Conservation (phyloP, 2,329 filamentous ascomycete genomes). For the Scleromitrula shiraiana region DNA sequence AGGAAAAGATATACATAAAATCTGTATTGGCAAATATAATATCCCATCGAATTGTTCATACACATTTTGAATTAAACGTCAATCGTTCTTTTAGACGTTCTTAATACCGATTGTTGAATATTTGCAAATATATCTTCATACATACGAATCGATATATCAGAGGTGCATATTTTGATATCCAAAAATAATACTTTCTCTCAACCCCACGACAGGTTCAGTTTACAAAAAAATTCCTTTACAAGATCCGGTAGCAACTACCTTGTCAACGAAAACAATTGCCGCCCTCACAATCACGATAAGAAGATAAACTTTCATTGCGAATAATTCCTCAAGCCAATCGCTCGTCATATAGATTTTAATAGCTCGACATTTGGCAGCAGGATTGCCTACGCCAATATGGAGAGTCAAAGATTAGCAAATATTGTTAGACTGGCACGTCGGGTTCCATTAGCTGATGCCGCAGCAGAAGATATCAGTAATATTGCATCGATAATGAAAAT, state of each 20-base stretch:
- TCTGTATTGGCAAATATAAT: too few relatives aligned
- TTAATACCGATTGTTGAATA: too few relatives aligned
- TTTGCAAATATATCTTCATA: too few relatives aligned
- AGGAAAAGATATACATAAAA: not conserved
- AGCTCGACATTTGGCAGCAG: constrained; percentile 7
- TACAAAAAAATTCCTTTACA: not conserved
- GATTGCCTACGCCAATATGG: constrained; percentile 16
- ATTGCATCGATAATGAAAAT: constrained; percentile 23
- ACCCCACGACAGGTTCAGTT: too few relatives aligned
- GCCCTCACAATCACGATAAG: not conserved
- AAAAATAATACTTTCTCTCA: not conserved
- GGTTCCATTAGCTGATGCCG: constrained; percentile 13
- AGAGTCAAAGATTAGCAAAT: constrained; percentile 17
- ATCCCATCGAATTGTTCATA: not conserved
- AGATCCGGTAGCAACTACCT: constrained; percentile 16
- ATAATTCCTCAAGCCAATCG: constrained; percentile 3
- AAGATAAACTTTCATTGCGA: too few relatives aligned
- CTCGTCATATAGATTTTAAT: not conserved
- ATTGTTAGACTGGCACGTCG: constrained; percentile 24
- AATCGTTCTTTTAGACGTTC: too few relatives aligned
- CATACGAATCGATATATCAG: not conserved
- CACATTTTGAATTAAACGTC: not conserved
- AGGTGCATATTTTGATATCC: not conserved
- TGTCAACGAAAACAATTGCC: not conserved
- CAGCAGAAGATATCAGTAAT: constrained; percentile 14